Base-by-base conservation (phyloP, 2,329 filamentous ascomycete species). In the Bipolaris zeicola region DNA sequence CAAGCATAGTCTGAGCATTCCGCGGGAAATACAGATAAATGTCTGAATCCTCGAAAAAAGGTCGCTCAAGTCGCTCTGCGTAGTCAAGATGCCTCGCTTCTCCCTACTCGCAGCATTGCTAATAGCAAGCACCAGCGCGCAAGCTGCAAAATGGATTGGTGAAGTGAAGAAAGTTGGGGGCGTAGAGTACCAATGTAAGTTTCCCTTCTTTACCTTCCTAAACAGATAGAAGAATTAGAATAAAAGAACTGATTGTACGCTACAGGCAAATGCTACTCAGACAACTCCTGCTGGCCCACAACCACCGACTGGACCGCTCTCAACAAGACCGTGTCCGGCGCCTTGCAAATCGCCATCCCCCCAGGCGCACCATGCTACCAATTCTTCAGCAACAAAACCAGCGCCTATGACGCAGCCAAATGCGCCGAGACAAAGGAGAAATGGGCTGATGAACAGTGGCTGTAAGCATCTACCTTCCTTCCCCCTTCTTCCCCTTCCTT, bases 241-340 rank as follows among this genome's bases (percentile, higher is more conserved):
- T 20, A 20, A 20, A 20, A 20, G 20, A 20, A 20, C 20, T 20
- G 20, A 20, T 3, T 20, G 20, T 20, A 20, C 20, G 20, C 20
- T 3, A 3, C 20, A 56, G 53, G 53, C 62, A 75, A 75, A 53
- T 75, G 72, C 57, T 75, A 74, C 55, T 68, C 67, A 0, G 70
- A 74, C 50, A 70, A 74, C 45, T 50, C 66, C 0, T 74, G 72
- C 58, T 75, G 71, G 69, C 72, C 72, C 2, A 66, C 62, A 3
- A 60, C 52, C 26, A 50, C 50, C 1, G 67, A 71, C 20, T 75
- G 71, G 71, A 52, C 43, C 1, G 52, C 51, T 6, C 58, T 75
- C 38, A 75, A 75, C 52, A 67, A 45, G 37, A 73, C 71, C 7
- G 66, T 74, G 13, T 58, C 47, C 20, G 71, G 71, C 5, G 60